These are phyloP conservation scores for Salix exigua DNA, from an alignment of 345 rosid genomes.

Conservation along the genomic window DNA sequence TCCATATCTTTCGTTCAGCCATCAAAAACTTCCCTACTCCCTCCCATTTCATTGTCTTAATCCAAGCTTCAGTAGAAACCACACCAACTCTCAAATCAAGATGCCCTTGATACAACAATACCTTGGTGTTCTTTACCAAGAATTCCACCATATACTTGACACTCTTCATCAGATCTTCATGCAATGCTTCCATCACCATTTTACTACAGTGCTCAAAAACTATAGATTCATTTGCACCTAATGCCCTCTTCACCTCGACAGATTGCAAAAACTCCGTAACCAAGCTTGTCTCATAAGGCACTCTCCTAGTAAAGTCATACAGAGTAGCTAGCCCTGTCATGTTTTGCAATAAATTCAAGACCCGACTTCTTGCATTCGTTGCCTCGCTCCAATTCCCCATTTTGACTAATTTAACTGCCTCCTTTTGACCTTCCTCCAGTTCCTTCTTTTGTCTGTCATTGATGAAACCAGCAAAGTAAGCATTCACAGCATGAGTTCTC, in stretches of 20 bases:
- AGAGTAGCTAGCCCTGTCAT: conserved; percentile 77
- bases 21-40: conserved; percentile 35
- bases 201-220: conserved; percentile 52
- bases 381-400: conserved; percentile 60
- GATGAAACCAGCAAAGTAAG: conserved; percentile 58
- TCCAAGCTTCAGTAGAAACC: conserved; percentile 72
- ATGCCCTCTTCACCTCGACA: conserved; percentile 40
- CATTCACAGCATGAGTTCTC: conserved; percentile 48
- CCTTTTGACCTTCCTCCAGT: conserved; percentile 50
- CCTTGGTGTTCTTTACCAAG: conserved; percentile 43
- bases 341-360: conserved; percentile 38
- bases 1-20: conserved; percentile 64
- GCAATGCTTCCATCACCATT: conserved; percentile 33
- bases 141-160: conserved; percentile 64
- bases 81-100: conserved; percentile 61
- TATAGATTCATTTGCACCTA: conserved; percentile 44
- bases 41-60: conserved; percentile 66
- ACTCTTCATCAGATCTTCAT: conserved; percentile 69
- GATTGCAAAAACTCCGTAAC: conserved; percentile 40
- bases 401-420: conserved; percentile 37
- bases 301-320: conserved; percentile 43
- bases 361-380: conserved; percentile 38
- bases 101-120: conserved; percentile 67
- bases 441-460: conserved; percentile 59
- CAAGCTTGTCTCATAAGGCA: conserved; percentile 41